Evolutionary conservation across 805 yeast species (phyloP).

Genomic region (Myxozyma geophila): DNA sequence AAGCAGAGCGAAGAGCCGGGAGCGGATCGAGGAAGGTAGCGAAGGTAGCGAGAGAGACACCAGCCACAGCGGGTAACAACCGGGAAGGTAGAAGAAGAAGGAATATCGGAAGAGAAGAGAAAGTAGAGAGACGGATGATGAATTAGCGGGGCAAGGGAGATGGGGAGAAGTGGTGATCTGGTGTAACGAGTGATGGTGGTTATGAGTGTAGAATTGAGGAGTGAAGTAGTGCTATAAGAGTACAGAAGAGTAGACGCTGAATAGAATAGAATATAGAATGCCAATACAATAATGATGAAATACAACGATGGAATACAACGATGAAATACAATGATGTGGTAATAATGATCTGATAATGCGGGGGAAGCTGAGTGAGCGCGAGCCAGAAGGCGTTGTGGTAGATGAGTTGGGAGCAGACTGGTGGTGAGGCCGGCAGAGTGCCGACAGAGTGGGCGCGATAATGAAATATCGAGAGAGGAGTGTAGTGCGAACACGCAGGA

Average conservation of each 20-base stretch:
- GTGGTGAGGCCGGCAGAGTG: conserved; percentile 10
- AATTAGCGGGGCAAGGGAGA: not conserved
- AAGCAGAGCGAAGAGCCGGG: not conserved
- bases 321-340: too few species aligned
- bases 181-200: not conserved
- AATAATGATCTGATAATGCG: too few species aligned
- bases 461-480: not conserved
- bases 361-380: not conserved
- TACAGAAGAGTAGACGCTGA: too few species aligned
- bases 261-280: too few species aligned
- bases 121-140: not conserved
- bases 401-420: not conserved
- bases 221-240: not conserved
- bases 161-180: not conserved
- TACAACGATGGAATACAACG: too few species aligned
- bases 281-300: too few species aligned
- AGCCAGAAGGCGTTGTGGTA: not conserved
- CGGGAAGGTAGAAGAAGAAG: not conserved
- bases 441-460: conserved; percentile 1
- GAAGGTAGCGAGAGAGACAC: not conserved
- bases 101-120: conserved; percentile 1
- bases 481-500: too few species aligned
- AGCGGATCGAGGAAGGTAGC: conserved; percentile 4
- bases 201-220: too few species aligned
- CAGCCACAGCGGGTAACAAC: conserved; percentile 10